Percentiles rank a stretch among this genome's conserved stretches.
phyloP scores from a whole-genome alignment of 1,284 basidiomycete genomes.

The Leccinum fuscescens region DNA sequence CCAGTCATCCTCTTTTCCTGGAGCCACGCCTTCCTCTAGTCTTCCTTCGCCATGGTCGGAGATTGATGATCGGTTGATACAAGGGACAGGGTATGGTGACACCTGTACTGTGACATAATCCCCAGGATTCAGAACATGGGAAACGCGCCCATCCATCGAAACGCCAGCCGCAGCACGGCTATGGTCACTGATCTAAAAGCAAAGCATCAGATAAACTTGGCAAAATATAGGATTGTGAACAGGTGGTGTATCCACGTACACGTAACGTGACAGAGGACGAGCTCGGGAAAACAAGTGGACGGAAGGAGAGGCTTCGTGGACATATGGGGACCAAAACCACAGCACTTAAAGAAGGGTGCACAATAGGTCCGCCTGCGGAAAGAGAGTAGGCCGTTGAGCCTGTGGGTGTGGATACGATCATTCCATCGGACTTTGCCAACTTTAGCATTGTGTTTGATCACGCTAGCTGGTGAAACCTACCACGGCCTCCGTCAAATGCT shows the following conservation, averaged over 20 bases:
- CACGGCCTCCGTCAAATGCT: conserved; percentile 93
- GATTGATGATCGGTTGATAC: conserved; percentile 82
- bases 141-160: conserved; percentile 89
- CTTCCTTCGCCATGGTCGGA: conserved; percentile 43
- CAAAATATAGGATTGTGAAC: background rate
- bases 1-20: conserved; percentile 91
- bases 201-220: background rate
- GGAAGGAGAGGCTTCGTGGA: conserved; percentile 89
- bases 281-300: conserved; percentile 87
- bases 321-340: conserved; percentile 94
- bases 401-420: conserved; percentile 94
- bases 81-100: conserved; percentile 89
- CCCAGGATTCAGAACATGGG: conserved; percentile 76
- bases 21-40: conserved; percentile 51
- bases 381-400: conserved; percentile 97
- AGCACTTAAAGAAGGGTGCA: conserved; percentile 89
- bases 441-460: conserved; percentile 16
- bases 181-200: conserved; percentile 72
- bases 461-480: conserved; percentile 50
- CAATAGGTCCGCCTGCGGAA: conserved; percentile 94
- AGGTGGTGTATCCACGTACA: conserved; percentile 46
- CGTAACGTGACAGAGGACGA: conserved; percentile 81
- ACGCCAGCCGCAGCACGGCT: conserved; percentile 87
- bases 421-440: conserved; percentile 76
- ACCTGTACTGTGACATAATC: conserved; percentile 85